phyloP scores from a whole-genome alignment of 2,329 filamentous ascomycete genomes.

The Alternaria sp. region DNA sequence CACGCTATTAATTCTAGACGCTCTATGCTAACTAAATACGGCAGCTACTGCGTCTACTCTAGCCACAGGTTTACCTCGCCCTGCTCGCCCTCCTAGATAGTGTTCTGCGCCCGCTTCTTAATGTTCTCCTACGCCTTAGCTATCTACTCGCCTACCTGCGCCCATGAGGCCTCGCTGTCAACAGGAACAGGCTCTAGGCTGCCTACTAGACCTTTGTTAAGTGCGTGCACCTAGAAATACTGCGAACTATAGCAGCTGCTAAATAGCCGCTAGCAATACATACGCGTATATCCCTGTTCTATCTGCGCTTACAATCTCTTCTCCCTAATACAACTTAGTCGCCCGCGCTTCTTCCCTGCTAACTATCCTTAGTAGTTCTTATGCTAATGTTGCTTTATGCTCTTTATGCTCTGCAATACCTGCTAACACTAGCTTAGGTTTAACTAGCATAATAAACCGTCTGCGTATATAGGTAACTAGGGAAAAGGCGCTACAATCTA shows the following conservation, averaged over 20 bases:
- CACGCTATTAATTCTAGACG: background rate
- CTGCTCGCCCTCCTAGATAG: background rate
- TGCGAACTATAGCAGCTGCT: conserved; percentile 9
- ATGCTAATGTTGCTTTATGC: conserved; percentile 5
- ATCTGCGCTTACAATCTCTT: conserved; percentile 5
- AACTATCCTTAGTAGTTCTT: conserved; percentile 3
- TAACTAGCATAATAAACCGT: conserved; percentile 6
- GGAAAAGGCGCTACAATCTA: background rate
- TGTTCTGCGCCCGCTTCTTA: background rate
- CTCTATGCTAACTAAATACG: background rate
- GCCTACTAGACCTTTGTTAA: too few relatives aligned
- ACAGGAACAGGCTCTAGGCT: too few relatives aligned
- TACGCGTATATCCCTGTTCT: background rate
- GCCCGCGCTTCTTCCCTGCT: conserved; percentile 7
- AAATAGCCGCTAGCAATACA: conserved; percentile 15
- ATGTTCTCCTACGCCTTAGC: background rate
- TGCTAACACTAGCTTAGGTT: conserved; percentile 6
- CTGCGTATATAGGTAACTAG: conserved; percentile 7
- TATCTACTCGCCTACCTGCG: background rate
- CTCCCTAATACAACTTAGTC: conserved; percentile 1
- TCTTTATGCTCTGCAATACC: conserved; percentile 1
- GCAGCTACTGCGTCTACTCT: background rate
- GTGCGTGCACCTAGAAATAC: conserved; percentile 14
- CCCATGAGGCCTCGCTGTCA: too few relatives aligned
- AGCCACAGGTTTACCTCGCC: background rate